A percentile compares a stretch with the other conserved stretches of the same genome.
These are phyloP conservation scores for Globisporangium spinosum DNA, from an alignment of 352 stramenopile species.

Conservation along the genomic window DNA sequence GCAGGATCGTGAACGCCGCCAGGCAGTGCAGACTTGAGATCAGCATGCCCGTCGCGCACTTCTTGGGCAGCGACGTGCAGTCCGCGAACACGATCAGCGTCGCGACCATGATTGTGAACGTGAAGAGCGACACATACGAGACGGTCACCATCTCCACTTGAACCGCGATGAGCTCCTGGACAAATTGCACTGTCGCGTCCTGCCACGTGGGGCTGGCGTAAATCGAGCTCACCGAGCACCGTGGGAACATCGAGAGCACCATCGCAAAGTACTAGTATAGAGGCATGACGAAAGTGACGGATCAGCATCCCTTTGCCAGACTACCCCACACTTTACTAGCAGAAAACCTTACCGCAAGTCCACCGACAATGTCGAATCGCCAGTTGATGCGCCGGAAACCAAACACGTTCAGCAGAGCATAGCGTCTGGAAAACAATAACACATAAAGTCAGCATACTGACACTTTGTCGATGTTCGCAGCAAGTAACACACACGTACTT, in stretches of 20 bases:
- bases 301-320: not conserved
- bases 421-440: slow-evolving; percentile 43
- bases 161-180: slow-evolving; percentile 46
- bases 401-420: slow-evolving; percentile 80
- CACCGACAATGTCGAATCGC: slow-evolving; percentile 90
- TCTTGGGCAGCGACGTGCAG: slow-evolving; percentile 62
- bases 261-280: slow-evolving; percentile 77
- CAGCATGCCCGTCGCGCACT: slow-evolving; percentile 41
- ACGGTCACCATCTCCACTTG: slow-evolving; percentile 67
- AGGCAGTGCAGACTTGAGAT: slow-evolving; percentile 59
- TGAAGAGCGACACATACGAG: slow-evolving; percentile 73
- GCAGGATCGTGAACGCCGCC: slow-evolving; percentile 64
- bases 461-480: not conserved
- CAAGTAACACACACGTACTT: slow-evolving; percentile 30
- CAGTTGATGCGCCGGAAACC: slow-evolving; percentile 92
- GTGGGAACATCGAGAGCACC: slow-evolving; percentile 90
- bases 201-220: slow-evolving; percentile 52
- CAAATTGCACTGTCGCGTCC: slow-evolving; percentile 41
- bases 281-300: no score
- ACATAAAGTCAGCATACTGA: slow-evolving; percentile 2
- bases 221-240: slow-evolving; percentile 79
- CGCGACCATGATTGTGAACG: slow-evolving; percentile 52
- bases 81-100: slow-evolving; percentile 69
- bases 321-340: not conserved
- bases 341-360: slow-evolving; percentile 49